Evolutionary conservation across 1,139 yeast genomes (phyloP), one percentile per base, ranked within the genome.

Genomic region (Blastobotrys proliferans): DNA sequence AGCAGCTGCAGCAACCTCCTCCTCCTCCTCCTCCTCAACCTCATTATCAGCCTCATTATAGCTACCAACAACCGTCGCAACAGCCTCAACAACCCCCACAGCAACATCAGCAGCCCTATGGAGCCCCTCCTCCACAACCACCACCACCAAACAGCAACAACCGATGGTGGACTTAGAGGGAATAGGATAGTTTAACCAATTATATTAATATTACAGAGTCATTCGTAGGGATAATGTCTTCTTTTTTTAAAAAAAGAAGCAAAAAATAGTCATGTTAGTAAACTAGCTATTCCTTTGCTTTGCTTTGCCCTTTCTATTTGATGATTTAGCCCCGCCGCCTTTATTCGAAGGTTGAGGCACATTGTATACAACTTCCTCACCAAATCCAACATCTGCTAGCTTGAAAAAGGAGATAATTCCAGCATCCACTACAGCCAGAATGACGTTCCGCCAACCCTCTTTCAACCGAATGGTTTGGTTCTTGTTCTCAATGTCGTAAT

Each of bases 361-460:
- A n/a, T n/a, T n/a, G n/a, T 46, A 51, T 49, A 55, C 61, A 36
- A 60, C 52, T 38, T 68, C 69, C 20, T 69, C 58, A 0, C 72
- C 70, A 56, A 85, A 84, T 44, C 76, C 77, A 1, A 80, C 76
- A 49, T 79, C 83, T 1, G 77, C 64, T 3, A 85, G 57, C 33
- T 72, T 74, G 17, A 80, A 69, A 55, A 85, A 84, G 53, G 81
- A 83, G 4, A 85, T 73, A 3, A 83, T 69, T 0, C 95, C 95
- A 51, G 77, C 72, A 56, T 83, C 90, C 2, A 84, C 74, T 0
- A 81, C 68, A 0, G 94, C 94, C 17, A 85, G 48, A 1, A 83
- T 63, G 3, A 81, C 69, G 20, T 70, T 69, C 22, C 80, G 64
- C 43, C 69, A 60, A 0, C 94, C 94, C 13, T 57, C 69, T 50